Evolutionary conservation across 441 rosid genomes (phyloP).

Genomic region (Isatis lusitanica): DNA sequence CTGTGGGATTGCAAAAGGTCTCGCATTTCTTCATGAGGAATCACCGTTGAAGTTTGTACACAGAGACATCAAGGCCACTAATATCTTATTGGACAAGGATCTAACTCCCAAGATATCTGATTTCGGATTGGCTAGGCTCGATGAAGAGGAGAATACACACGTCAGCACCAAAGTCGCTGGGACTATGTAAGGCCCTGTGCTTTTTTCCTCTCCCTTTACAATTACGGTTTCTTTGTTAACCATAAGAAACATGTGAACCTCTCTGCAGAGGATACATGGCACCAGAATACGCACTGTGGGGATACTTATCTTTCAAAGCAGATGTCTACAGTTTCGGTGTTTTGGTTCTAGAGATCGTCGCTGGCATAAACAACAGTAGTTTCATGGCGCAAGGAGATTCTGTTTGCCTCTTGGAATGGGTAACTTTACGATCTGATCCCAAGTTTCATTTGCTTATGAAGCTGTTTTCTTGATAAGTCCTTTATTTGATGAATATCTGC

Average conservation of each 20-base stretch:
- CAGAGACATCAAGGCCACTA: slow-evolving; percentile 73
- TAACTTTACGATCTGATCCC: slow-evolving; percentile 26
- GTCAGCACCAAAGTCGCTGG: slow-evolving; percentile 72
- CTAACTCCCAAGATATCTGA: slow-evolving; percentile 70
- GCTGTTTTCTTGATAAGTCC: not conserved
- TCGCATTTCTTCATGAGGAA: slow-evolving; percentile 66
- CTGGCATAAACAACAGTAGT: slow-evolving; percentile 53
- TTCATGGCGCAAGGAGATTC: slow-evolving; percentile 47
- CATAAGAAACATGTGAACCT: slow-evolving; percentile 15
- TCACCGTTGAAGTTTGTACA: slow-evolving; percentile 65
- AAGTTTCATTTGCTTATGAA: not conserved
- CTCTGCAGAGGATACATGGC: slow-evolving; percentile 76
- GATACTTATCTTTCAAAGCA: slow-evolving; percentile 60
- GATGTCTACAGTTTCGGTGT: slow-evolving; percentile 75
- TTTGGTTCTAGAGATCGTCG: slow-evolving; percentile 58
- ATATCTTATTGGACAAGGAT: slow-evolving; percentile 53
- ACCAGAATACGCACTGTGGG: slow-evolving; percentile 75
- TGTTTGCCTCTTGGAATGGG: slow-evolving; percentile 68
- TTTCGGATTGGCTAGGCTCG: slow-evolving; percentile 69
- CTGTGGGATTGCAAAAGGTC: slow-evolving; percentile 63
- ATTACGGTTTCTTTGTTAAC: slow-evolving; percentile 16
- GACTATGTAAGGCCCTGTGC: slow-evolving; percentile 46
- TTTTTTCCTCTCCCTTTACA: not conserved
- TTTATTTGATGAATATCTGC: not conserved
- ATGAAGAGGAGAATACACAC: slow-evolving; percentile 58